Evolutionary conservation across 148 eudicot genomes (phyloP), one percentile per base, ranked within the genome.

Genomic region (Fallopia convolvulus): DNA sequence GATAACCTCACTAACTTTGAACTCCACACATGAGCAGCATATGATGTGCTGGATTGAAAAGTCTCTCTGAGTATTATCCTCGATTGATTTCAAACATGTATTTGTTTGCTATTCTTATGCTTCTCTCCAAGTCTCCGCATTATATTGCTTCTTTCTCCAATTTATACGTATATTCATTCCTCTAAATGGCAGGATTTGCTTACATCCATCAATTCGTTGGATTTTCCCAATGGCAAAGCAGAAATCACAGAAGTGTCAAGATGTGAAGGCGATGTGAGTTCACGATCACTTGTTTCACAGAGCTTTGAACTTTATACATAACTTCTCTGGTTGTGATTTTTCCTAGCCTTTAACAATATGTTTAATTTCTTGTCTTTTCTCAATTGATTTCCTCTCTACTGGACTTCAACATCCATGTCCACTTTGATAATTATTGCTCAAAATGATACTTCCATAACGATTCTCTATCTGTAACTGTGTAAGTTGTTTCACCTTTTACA

Each of bases 201-300:
- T 55, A 49, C 17, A 41, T 88, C 92, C 75, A 77, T 91, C 68
- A 87, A 79, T 26, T 80, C 94, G 53, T 72, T 91, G 86, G 92
- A 88, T 77, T 93, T 93, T 77, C 83, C 98, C 74, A 86, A 85
- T 77, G 99, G 98, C 55, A 90, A 74, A 83, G 99, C 98, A 66
- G 90, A 96, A 83, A 83, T 96, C 70, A 76, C 82, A 48, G 93
- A 96, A 83, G 94, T 96, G 49, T 89, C 98, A 26, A 90, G 86
- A 80, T 95, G 99, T 80, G 77, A 83, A 7, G 99, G 99, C 47
- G 99, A 96, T 86, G 99, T 96, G 74, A 93, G 99, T 93, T 72
- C 75, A 76, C 76, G 13, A 73, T 75, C 26, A 18, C 75, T 78
- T 70, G 20, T 8, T 11, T 42, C 52, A 11, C 15, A 58, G 39